Evolutionary conservation across 78 protist species (phyloP).

Genomic region (Monosiga brevicollis): DNA sequence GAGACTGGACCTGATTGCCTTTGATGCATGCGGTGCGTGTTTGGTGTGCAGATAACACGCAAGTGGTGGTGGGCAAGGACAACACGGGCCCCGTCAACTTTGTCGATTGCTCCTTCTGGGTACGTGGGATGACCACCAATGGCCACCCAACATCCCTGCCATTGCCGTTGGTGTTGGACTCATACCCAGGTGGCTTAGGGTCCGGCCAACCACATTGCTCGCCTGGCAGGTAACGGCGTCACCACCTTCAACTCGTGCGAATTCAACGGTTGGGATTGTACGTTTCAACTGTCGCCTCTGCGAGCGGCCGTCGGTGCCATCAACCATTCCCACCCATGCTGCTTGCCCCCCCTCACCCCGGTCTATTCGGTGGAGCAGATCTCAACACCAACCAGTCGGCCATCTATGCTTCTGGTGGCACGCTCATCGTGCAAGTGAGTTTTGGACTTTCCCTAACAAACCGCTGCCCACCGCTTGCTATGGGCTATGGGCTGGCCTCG

Average conservation of each 20-base stretch:
- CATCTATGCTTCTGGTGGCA: not conserved
- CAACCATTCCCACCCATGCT: not conserved
- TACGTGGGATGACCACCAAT: not conserved
- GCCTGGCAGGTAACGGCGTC: not conserved
- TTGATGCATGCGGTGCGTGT: no score
- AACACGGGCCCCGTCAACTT: not conserved
- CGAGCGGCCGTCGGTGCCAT: not conserved
- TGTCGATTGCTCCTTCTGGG: not conserved
- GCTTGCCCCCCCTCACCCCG: no score
- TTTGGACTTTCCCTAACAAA: no score
- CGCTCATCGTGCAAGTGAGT: not conserved
- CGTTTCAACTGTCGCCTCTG: no score
- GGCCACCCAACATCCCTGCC: not conserved
- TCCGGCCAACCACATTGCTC: not conserved
- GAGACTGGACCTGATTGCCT: no score
- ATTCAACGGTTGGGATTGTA: no score
- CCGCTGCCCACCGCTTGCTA: no score
- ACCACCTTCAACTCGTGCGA: not conserved
- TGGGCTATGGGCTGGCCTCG: no score
- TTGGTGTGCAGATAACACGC: no score
- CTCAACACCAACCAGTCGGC: no score
- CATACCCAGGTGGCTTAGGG: not conserved
- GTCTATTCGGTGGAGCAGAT: no score
- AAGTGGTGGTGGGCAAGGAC: not conserved
- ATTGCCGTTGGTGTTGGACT: not conserved